phyloP scores from a whole-genome alignment of 2,329 filamentous ascomycete genomes.

The Falciphora oryzae region DNA sequence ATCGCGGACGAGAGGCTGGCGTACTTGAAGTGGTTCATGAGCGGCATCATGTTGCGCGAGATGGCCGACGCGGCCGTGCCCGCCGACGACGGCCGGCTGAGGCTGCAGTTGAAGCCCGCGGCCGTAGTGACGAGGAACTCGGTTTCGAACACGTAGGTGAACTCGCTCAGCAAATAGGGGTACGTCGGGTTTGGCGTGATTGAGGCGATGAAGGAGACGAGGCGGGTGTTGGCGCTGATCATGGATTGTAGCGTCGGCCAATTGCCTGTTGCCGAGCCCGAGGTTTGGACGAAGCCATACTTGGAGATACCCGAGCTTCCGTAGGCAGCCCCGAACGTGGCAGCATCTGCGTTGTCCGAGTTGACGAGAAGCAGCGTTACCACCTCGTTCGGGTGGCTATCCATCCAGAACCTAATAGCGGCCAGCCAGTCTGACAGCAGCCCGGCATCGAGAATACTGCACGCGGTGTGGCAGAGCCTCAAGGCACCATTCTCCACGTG shows the following conservation, averaged over 20 bases:
- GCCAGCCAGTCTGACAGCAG: conserved; percentile 57
- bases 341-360: conserved; percentile 51
- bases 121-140: conserved; percentile 57
- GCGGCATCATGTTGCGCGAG: conserved; percentile 54
- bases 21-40: conserved; percentile 80
- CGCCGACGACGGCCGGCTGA: conserved; percentile 57
- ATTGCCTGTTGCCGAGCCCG: conserved; percentile 31
- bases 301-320: conserved; percentile 52
- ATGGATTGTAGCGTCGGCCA: conserved; percentile 71
- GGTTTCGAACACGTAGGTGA: conserved; percentile 67
- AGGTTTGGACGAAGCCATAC: conserved; percentile 54
- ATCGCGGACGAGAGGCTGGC: conserved; percentile 46
- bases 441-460: conserved; percentile 63
- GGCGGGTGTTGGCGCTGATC: conserved; percentile 57
- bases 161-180: conserved; percentile 59
- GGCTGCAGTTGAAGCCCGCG: conserved; percentile 64
- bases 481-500: conserved; percentile 55
- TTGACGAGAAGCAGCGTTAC: conserved; percentile 72
- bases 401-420: conserved; percentile 63
- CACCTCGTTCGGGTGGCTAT: conserved; percentile 64
- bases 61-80: conserved; percentile 46
- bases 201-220: conserved; percentile 65
- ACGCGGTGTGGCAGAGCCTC: conserved; percentile 65
- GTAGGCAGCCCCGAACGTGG: conserved; percentile 50
- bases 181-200: conserved; percentile 34